phyloP scores from a whole-genome alignment of 116 monocot genomes.

The Thalassia testudinum region DNA sequence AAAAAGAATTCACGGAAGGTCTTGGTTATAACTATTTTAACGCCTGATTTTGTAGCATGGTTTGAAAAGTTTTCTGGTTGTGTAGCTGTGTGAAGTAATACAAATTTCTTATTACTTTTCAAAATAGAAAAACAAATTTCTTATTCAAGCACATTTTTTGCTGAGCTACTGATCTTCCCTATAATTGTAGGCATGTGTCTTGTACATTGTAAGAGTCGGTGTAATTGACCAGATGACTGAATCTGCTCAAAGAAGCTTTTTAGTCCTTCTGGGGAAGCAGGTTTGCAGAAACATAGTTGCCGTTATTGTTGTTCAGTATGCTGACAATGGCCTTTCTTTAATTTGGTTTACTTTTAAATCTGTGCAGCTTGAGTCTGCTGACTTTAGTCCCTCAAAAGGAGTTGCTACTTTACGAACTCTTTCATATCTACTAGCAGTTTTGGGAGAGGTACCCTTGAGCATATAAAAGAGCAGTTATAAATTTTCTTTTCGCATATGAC shows the following conservation, averaged over 20 bases:
- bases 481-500: no score
- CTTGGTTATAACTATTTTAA: no score
- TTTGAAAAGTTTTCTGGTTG: no score
- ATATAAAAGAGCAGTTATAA: no score
- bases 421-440: constrained; percentile 70
- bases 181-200: constrained; percentile 72
- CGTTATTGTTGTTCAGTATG: no score
- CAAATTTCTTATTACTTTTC: no score
- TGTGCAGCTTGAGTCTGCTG: constrained; percentile 61
- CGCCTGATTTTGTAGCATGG: no score
- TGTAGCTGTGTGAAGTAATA: no score
- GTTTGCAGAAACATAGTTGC: constrained; percentile 13
- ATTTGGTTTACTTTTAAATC: neutral
- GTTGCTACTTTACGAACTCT: constrained; percentile 73
- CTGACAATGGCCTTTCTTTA: neutral
- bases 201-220: constrained; percentile 93
- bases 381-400: constrained; percentile 42
- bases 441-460: constrained; percentile 98
- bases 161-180: neutral
- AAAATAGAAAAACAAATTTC: no score
- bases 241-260: constrained; percentile 62
- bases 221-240: constrained; percentile 89
- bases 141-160: no score
- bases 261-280: constrained; percentile 71
- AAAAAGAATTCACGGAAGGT: no score